Percentiles rank a stretch among this genome's conserved stretches.
phyloP scores from a whole-genome alignment of 345 rosid genomes.

The Syzygium jambos region DNA sequence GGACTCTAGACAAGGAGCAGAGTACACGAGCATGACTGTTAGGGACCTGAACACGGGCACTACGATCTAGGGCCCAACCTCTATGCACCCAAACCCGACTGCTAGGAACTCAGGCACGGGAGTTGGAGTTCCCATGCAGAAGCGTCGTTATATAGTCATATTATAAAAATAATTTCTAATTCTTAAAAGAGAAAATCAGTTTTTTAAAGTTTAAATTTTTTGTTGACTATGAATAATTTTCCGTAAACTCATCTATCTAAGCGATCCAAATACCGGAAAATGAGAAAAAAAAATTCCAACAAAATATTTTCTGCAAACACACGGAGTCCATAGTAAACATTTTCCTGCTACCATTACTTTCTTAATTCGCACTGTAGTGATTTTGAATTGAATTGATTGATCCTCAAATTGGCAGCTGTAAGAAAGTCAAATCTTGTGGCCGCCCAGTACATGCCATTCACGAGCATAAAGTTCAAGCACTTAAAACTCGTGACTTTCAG shows the following conservation, averaged over 20 bases:
- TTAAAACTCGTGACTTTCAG: not conserved
- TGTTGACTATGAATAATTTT: not conserved
- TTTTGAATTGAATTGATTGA: not conserved
- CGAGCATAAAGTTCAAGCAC: not conserved
- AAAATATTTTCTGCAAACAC: not conserved
- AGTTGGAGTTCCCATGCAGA: not conserved
- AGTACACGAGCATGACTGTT: not conserved
- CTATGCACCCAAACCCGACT: not conserved
- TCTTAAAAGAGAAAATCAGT: too few species aligned
- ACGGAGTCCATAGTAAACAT: not conserved
- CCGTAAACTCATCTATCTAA: not conserved
- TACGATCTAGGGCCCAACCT: fast-evolving
- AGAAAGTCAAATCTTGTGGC: not conserved
- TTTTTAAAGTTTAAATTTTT: too few species aligned
- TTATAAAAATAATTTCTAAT: not conserved
- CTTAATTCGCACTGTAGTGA: not conserved
- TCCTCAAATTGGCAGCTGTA: not conserved
- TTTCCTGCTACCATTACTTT: not conserved
- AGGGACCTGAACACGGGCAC: not conserved
- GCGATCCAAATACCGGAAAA: fast-evolving
- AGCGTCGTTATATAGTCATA: not conserved
- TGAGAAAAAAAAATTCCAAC: not conserved
- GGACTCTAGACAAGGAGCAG: fast-evolving
- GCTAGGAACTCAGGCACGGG: fast-evolving
- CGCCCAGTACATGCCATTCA: not conserved